A percentile compares a stretch with the other conserved stretches of the same genome.
Evolutionary conservation across 176 grass and related monocot species (phyloP).

Genomic region (Saccharum spontaneum): DNA sequence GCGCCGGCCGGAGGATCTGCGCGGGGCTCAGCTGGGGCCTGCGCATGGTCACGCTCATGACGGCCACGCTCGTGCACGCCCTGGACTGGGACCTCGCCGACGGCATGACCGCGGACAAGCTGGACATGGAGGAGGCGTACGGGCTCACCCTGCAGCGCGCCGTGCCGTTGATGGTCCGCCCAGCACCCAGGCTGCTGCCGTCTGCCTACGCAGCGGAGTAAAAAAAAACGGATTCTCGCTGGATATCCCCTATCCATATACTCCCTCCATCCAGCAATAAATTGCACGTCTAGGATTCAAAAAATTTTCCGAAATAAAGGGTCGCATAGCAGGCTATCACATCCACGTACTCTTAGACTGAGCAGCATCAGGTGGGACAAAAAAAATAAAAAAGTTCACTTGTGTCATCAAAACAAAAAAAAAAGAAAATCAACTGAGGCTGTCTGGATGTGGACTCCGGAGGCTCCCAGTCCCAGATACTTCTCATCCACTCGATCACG

Average conservation of each 20-base stretch:
- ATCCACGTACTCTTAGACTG: too few species aligned
- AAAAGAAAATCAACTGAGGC: too few species aligned
- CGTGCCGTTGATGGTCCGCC: constrained; percentile 5
- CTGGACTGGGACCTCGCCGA: constrained; percentile 1
- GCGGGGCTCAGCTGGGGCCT: constrained; percentile 34
- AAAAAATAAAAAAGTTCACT: too few species aligned
- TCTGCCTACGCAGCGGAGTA: background rate
- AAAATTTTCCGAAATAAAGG: too few species aligned
- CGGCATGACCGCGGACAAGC: background rate
- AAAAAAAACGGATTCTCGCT: background rate
- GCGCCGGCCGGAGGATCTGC: constrained; percentile 74
- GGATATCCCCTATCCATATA: background rate
- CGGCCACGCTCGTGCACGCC: background rate
- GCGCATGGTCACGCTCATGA: constrained; percentile 16
- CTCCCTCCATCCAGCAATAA: too few species aligned
- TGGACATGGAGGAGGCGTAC: constrained; percentile 12
- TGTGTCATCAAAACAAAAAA: too few species aligned
- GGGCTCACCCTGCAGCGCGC: constrained; percentile 13
- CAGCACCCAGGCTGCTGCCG: background rate
- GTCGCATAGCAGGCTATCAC: too few species aligned
- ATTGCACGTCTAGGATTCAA: too few species aligned
- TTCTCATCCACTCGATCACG: too few species aligned
- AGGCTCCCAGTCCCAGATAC: too few species aligned
- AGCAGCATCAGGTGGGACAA: too few species aligned
- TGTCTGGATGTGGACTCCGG: too few species aligned